Evolutionary conservation across 163 green algal genomes (phyloP).

Genomic region (Coccomyxa subellipsoidea): DNA sequence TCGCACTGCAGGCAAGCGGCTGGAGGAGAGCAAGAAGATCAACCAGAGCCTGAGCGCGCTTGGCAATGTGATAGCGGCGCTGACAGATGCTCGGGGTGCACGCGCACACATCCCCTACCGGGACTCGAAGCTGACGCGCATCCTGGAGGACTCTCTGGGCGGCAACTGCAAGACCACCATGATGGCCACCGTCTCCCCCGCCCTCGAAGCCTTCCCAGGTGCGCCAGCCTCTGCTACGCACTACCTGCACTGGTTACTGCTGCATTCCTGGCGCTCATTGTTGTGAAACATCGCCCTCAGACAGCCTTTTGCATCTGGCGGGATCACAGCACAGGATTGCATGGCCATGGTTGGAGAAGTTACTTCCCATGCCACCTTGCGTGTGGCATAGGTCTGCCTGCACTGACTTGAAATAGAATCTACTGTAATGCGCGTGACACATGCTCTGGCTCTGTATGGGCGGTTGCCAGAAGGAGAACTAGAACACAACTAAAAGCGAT

Average conservation of each 20-base stretch:
- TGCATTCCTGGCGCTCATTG: background rate
- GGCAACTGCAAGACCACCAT: slow-evolving; percentile 97
- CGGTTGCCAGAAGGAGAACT: too few relatives aligned
- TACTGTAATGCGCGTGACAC: too few relatives aligned
- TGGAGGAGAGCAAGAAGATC: slow-evolving; percentile 98
- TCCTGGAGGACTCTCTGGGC: slow-evolving; percentile 92
- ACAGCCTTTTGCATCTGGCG: background rate
- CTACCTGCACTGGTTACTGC: background rate
- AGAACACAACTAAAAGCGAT: too few relatives aligned
- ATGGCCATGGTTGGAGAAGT: too few relatives aligned
- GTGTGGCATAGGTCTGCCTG: too few relatives aligned
- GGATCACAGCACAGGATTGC: too few relatives aligned
- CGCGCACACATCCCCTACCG: slow-evolving; percentile 86
- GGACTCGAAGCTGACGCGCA: slow-evolving; percentile 86
- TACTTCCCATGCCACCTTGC: too few relatives aligned
- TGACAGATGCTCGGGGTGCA: slow-evolving; percentile 65
- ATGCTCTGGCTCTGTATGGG: too few relatives aligned
- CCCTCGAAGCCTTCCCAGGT: slow-evolving; percentile 72
- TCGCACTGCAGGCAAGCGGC: slow-evolving; percentile 68
- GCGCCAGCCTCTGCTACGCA: background rate
- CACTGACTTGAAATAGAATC: too few relatives aligned
- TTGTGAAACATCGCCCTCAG: background rate
- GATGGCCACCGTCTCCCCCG: slow-evolving; percentile 82
- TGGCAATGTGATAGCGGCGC: slow-evolving; percentile 94
- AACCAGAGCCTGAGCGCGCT: slow-evolving; percentile 89